phyloP scores from a whole-genome alignment of 2,329 filamentous ascomycete genomes.

The Sporothrix schenckii region DNA sequence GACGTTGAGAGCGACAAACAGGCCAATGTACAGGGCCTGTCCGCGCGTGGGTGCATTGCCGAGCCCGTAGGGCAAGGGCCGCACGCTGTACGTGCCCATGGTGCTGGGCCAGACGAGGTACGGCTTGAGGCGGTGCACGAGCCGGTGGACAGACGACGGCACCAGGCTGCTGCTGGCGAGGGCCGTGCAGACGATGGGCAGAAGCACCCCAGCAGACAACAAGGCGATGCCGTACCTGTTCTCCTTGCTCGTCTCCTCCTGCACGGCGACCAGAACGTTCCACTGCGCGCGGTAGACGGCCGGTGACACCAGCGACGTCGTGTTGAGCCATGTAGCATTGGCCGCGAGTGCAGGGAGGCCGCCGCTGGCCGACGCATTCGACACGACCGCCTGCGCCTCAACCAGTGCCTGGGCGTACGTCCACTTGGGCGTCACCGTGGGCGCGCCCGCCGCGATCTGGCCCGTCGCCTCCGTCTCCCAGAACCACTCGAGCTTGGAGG shows the following conservation, averaged over 20 bases:
- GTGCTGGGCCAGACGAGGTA: slow-evolving; percentile 7
- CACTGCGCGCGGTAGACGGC: not conserved
- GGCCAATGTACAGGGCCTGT: not conserved
- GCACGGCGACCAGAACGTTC: slow-evolving; percentile 3
- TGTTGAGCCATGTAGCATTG: slow-evolving; percentile 1
- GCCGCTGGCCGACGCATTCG: not conserved
- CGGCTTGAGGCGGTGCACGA: slow-evolving; percentile 4
- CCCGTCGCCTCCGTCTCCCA: slow-evolving; percentile 17
- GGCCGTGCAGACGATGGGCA: slow-evolving; percentile 1
- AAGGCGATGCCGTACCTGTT: not conserved
- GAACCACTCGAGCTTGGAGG: slow-evolving; percentile 7
- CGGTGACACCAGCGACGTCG: not conserved
- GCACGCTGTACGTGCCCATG: slow-evolving; percentile 5
- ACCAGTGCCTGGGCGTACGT: not conserved
- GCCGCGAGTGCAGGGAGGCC: not conserved
- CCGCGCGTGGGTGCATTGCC: slow-evolving; percentile 1
- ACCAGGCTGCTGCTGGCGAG: not conserved
- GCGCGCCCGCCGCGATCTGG: not conserved
- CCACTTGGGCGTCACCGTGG: slow-evolving; percentile 6
- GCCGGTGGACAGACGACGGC: not conserved
- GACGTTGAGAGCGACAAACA: not conserved
- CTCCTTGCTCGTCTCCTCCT: slow-evolving; percentile 9
- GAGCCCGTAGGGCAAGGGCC: not conserved
- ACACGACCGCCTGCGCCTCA: not conserved
- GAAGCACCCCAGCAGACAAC: not conserved